Base-by-base conservation (phyloP, 768 basidiomycete species). In the Termitomyces sp. region DNA sequence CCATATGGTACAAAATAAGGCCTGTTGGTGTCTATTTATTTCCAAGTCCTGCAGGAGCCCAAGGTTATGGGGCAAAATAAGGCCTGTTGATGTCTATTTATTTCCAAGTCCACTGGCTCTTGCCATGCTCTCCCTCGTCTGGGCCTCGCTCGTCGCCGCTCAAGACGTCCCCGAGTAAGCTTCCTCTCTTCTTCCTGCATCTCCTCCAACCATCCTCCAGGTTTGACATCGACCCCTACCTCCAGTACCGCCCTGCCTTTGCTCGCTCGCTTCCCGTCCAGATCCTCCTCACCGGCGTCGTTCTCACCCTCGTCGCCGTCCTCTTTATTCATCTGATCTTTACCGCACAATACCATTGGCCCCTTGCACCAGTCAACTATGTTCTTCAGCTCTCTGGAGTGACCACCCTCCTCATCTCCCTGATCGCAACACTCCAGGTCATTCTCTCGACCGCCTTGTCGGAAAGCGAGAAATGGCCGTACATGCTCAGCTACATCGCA, bases 301-400 rank as follows among this genome's bases (percentile, higher is more conserved):
- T 93, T 5, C 77, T 96, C 63, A 92, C 96, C 10, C 85, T 98
- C 62, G 84, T 91, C 49, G 79, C 83, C 49, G 89, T 96, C 20
- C 87, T 99, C 47, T 81, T 97, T 67, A 86, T 97, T 60, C 95
- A 98, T 67, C 87, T 99, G 65, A 73, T 94, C 61, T 97, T 99
- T 77, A 98, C 97, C 5, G 91, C 89, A 0, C 94, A 96, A 71
- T 98, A 96, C 65, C 97, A 99, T 73, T 92, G 91, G 83, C 93
- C 94, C 0, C 87, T 99, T 45, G 94, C 95, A 0, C 90, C 88
- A 6, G 83, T 92, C 68, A 99, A 99, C 77, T 99, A 92, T 74
- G 79, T 87, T 57, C 85, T 98, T 38, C 97, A 98, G 72, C 71
- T 98, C 12, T 85, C 87, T 2, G 93, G 92, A 8, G 93, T 95